phyloP scores from a whole-genome alignment of 2,329 filamentous ascomycete species.

The Fusarium sacchari region DNA sequence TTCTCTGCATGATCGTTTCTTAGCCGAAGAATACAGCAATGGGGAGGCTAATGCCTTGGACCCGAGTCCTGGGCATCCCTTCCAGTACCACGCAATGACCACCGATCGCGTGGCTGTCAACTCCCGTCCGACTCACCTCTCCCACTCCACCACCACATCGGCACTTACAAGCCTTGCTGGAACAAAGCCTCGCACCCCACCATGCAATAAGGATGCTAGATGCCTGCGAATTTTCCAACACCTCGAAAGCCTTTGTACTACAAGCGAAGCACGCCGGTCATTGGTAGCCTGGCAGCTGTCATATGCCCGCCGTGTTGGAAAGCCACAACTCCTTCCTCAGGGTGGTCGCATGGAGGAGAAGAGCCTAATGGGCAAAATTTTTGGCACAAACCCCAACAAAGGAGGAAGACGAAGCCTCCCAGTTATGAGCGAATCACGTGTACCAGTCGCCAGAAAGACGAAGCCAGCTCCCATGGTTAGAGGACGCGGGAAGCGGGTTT shows the following conservation, averaged over 20 bases:
- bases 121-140: slow-evolving; percentile 43
- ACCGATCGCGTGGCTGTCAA: slow-evolving; percentile 30
- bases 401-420: slow-evolving; percentile 38
- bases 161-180: slow-evolving; percentile 42
- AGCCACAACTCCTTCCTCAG: slow-evolving; percentile 53
- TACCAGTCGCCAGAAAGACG: slow-evolving; percentile 14
- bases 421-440: slow-evolving; percentile 6
- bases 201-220: slow-evolving; percentile 52
- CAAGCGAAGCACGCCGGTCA: slow-evolving; percentile 58
- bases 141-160: slow-evolving; percentile 48
- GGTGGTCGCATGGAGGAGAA: slow-evolving; percentile 48
- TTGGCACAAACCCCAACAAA: slow-evolving; percentile 36
- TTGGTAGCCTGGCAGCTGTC: slow-evolving; percentile 60
- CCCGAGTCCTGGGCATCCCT: background rate
- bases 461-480: background rate
- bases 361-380: slow-evolving; percentile 44
- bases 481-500: slow-evolving; percentile 27
- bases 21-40: slow-evolving; percentile 42
- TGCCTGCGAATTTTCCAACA: slow-evolving; percentile 57
- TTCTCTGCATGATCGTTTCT: slow-evolving; percentile 61
- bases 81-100: slow-evolving; percentile 10
- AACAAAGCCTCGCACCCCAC: slow-evolving; percentile 13
- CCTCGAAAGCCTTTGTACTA: slow-evolving; percentile 59
- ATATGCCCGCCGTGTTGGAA: slow-evolving; percentile 56
- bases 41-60: background rate